Evolutionary conservation across 345 rosid genomes (phyloP), one percentile per base, ranked within the genome.

Genomic region (Microcos paniculata): DNA sequence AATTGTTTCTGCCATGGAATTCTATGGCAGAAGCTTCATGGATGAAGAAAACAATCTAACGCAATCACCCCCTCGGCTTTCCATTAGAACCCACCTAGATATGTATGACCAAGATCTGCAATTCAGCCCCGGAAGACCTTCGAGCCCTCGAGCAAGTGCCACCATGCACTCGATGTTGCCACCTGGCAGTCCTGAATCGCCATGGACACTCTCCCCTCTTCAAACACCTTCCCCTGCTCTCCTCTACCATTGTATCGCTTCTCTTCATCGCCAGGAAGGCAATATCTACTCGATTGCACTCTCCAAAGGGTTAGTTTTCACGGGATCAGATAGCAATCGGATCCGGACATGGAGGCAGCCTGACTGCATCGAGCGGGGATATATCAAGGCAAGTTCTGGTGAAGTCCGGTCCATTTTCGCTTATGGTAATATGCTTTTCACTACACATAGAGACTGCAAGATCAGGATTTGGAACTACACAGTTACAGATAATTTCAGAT

Each of bases 181-280:
- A 0, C 83, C 87, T 0, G 70, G 82, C 3, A 79, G 80, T 65
- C 88, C 86, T 1, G 85, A 80, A 42, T 77, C 89, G 0, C 89
- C 89, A 1, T 84, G 91, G 89, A 80, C 84, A 5, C 81, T 86
- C 59, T 88, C 86, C 14, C 89, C 88, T 65, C 85, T 79, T 11
- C 82, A 28, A 46, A 80, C 85, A 4, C 88, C 85, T 0, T 77
- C 88, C 6, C 84, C 88, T 59, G 81, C 89, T 12, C 83, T 86
- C 23, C 82, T 88, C 49, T 79, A 84, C 79, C 83, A 80, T 33
- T 88, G 88, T 82, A 83, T 82, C 4, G 85, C 89, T 45, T 88
- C 89, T 0, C 86, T 88, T 40, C 88, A 78, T 33, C 82, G 86
- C 74, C 77, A 80, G 4, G 87, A 88, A 62, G 88, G 91, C 0